Conservation (phyloP, 352 stramenopile genomes). For the Thalassiosira allenii region DNA sequence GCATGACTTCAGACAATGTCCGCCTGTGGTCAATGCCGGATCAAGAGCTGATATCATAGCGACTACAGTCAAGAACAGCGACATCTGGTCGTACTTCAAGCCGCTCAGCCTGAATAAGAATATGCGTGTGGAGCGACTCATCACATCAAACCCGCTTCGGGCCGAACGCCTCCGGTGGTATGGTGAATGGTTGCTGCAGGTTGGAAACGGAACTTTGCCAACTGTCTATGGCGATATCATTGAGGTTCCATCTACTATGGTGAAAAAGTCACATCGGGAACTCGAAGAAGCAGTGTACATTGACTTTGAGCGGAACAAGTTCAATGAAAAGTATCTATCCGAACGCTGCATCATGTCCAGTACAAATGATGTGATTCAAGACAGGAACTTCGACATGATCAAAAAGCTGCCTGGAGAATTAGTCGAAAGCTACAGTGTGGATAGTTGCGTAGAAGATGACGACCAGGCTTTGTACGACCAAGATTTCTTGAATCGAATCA, state of each 20-base stretch:
- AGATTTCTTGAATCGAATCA: slow-evolving; percentile 21
- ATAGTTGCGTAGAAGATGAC: slow-evolving; percentile 14
- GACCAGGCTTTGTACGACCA: slow-evolving; percentile 6
- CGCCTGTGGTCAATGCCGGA: not conserved
- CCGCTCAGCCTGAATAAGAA: slow-evolving; percentile 2
- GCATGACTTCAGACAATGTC: slow-evolving; percentile 10
- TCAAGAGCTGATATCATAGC: slow-evolving; percentile 3
- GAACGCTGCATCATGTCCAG: slow-evolving; percentile 19
- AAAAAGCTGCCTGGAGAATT: slow-evolving; percentile 15
- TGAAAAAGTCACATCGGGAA: not conserved
- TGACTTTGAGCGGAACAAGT: slow-evolving; percentile 15
- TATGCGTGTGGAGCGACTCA: slow-evolving; percentile 12
- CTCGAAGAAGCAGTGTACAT: slow-evolving; percentile 16
- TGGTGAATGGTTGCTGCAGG: slow-evolving; percentile 16
- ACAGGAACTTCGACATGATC: slow-evolving; percentile 28
- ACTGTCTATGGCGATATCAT: slow-evolving; percentile 15
- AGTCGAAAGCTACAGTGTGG: not conserved
- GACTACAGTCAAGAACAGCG: not conserved
- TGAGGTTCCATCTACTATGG: slow-evolving; percentile 28
- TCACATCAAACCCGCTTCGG: not conserved
- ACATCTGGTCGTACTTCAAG: slow-evolving; percentile 12
- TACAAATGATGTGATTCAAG: slow-evolving; percentile 27
- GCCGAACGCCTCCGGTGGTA: not conserved
- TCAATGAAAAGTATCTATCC: slow-evolving; percentile 1
- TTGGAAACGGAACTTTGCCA: slow-evolving; percentile 12